Evolutionary conservation across 345 rosid species (phyloP), one percentile per base, ranked within the genome.

Genomic region (Diplotaxis tenuifolia): DNA sequence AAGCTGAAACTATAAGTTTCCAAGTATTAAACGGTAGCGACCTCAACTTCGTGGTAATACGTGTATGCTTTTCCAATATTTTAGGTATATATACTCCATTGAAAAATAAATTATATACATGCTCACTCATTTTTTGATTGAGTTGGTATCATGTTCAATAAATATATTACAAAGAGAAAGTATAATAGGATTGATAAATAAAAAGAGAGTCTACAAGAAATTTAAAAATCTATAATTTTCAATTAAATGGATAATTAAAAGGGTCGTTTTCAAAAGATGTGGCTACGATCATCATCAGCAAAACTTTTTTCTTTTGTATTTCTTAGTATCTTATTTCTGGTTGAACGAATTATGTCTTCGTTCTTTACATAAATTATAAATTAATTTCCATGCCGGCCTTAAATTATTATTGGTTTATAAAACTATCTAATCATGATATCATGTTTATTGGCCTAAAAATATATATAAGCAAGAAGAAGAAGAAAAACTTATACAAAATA

Each of bases 261-360:
- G 65, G 9, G 52, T 70, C 75, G 20, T 56, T 63, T 68, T 55
- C 79, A 56, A 63, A 69, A 56, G 75, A 63, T 69, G 79, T 76
- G 79, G 67, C 34, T 63, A 69, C 75, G 70, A 69, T 75, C 75
- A 75, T 75, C 75, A 69, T 62, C 59, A 54, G 19, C 79, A 54
- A 61, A 16, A 54, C 70, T 40, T 75, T 58, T 49, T 67, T 59
- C 20, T 18, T 68, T 68, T 75, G 12, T 9, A 36, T 53, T 68
- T 75, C 4, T 4, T 11, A 3, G 14, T 54, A 54, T 54, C 12
- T 38, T 2, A 64, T 55, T 42, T 65, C 3, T 56, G 49, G 71
- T 65, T 73, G 65, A 65, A 62, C 36, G 11, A 65, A 56, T 42
- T 40, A 56, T 56, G 49, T 19, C 25, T 73, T 29, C 9, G 6